Percentiles rank a stretch among this genome's conserved stretches.
Evolutionary conservation across 192 early-diverging fungal genomes (phyloP).

Genomic region (Mortierella antarctica): DNA sequence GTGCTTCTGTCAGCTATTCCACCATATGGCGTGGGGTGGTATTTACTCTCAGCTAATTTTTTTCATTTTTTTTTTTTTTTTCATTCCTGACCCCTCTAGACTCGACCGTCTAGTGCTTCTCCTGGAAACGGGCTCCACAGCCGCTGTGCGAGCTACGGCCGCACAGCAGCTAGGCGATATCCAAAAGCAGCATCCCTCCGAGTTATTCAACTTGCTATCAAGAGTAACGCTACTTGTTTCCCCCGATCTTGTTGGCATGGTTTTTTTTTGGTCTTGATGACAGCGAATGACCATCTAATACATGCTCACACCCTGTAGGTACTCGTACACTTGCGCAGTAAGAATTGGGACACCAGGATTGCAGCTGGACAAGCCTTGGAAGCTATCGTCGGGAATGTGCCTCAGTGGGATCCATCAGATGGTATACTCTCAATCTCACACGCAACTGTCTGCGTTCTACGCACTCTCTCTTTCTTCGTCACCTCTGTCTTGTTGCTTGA

Average conservation of each 20-base stretch:
- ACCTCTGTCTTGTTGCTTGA: background rate
- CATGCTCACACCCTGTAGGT: slow-evolving; percentile 63
- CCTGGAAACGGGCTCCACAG: slow-evolving; percentile 93
- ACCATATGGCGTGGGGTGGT: background rate
- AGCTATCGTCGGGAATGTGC: slow-evolving; percentile 90
- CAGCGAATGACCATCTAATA: background rate
- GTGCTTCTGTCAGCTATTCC: background rate
- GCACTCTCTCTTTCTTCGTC: background rate
- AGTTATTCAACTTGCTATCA: slow-evolving; percentile 88
- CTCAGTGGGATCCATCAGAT: slow-evolving; percentile 80
- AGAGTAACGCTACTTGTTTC: slow-evolving; percentile 58
- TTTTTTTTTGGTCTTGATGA: background rate
- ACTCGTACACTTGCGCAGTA: slow-evolving; percentile 85
- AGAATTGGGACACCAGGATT: slow-evolving; percentile 94
- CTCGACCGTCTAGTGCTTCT: slow-evolving; percentile 94
- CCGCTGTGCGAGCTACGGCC: slow-evolving; percentile 87
- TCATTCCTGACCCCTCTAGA: slow-evolving; percentile 51
- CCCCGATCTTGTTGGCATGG: background rate
- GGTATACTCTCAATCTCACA: background rate
- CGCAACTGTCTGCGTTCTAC: background rate
- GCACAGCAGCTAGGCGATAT: slow-evolving; percentile 96
- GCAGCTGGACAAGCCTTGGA: slow-evolving; percentile 94
- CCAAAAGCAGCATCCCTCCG: slow-evolving; percentile 92
- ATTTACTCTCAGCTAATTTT: background rate
- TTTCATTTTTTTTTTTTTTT: background rate